Evolutionary conservation across 2,329 filamentous ascomycete genomes (phyloP).

Genomic region (Macrophomina pseudophaseolina): DNA sequence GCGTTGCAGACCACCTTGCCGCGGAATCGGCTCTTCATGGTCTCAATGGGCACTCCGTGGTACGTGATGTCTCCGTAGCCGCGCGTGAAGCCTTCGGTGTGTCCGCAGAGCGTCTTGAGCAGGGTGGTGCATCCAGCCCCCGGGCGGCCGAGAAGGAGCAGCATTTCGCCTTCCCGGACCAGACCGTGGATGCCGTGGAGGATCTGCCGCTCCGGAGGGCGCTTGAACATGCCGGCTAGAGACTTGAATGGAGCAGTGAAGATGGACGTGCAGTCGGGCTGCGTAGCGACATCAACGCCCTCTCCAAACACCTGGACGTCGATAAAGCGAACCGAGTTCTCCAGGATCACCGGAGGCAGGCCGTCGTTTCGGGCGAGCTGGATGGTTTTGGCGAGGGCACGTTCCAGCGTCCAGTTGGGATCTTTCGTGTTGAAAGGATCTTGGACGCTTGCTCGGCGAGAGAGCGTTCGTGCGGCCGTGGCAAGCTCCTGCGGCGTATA

Average conservation of each 20-base stretch:
- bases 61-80: background rate
- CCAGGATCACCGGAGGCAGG: background rate
- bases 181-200: slow-evolving; percentile 55
- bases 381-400: slow-evolving; percentile 11
- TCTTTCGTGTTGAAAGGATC: slow-evolving; percentile 21
- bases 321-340: slow-evolving; percentile 11
- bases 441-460: background rate
- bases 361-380: background rate
- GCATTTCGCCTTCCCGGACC: slow-evolving; percentile 50
- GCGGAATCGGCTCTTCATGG: slow-evolving; percentile 78
- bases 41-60: slow-evolving; percentile 65
- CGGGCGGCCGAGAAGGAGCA: slow-evolving; percentile 46
- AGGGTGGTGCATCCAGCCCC: slow-evolving; percentile 64
- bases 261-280: slow-evolving; percentile 14
- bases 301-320: slow-evolving; percentile 13
- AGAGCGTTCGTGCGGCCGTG: background rate
- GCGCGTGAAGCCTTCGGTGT: slow-evolving; percentile 58
- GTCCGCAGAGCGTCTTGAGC: slow-evolving; percentile 62
- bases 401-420: slow-evolving; percentile 21
- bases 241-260: background rate
- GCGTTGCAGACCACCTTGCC: slow-evolving; percentile 88
- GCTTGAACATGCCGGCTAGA: background rate
- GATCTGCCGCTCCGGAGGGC: slow-evolving; percentile 43
- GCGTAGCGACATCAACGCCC: background rate
- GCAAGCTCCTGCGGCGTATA: background rate